Conservation (phyloP, 257 asterid genomes). For the Solanum stenotomum region DNA sequence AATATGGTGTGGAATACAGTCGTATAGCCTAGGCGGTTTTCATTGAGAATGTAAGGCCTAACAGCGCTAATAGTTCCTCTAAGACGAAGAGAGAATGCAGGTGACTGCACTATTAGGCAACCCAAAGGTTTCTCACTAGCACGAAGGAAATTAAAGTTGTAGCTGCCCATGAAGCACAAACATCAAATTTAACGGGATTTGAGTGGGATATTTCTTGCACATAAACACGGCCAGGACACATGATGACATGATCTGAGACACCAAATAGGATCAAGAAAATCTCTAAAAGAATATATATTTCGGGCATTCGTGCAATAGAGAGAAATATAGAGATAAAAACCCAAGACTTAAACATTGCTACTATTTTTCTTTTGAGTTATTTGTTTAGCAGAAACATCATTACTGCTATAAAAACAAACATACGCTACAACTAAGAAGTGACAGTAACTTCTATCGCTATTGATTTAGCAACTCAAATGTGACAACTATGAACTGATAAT, state of each 20-base stretch:
- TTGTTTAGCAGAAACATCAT: background rate
- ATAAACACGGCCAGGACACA: background rate
- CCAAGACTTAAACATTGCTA: background rate
- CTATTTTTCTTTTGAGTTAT: background rate
- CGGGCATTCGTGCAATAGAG: background rate
- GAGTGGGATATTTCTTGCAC: background rate
- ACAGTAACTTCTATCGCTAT: background rate
- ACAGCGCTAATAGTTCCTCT: background rate
- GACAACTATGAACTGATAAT: background rate
- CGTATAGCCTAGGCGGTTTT: background rate
- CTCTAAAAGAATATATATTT: background rate
- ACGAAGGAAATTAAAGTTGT: background rate
- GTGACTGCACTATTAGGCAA: background rate
- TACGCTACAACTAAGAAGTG: background rate
- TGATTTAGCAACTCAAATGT: background rate
- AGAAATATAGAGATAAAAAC: background rate
- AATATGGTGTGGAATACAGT: background rate
- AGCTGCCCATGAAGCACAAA: background rate
- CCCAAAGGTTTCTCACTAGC: background rate
- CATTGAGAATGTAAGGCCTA: background rate
- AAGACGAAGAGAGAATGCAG: background rate
- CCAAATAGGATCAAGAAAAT: too few relatives aligned
- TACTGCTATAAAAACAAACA: background rate
- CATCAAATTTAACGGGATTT: background rate
- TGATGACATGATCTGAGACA: background rate